Evolutionary conservation across 768 basidiomycete species (phyloP), one percentile per base, ranked within the genome.

Genomic region (Dictyophora rubrovolvata): DNA sequence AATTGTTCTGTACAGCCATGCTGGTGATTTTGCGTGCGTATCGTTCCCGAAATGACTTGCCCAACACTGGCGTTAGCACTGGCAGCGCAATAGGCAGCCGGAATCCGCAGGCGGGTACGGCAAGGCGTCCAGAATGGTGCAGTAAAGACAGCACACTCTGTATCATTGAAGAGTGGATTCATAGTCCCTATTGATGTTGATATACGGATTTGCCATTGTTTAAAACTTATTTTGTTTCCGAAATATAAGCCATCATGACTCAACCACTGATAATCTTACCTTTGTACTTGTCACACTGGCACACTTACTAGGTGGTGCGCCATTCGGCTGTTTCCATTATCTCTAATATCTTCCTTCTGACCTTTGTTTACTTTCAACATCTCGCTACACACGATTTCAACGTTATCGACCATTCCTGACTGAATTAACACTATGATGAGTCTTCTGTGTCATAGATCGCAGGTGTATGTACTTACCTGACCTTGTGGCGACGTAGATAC

Each of bases 111-210:
- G 63, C 33, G 9, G 33, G 21, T 34, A 20, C 14, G 14, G 23
- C 48, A 18, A 59, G 46, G 33, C 48, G 68, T 64, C 79, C 81
- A 35, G 76, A 77, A 62, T 79, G 81, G 1, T 88, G 87, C 69
- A 72, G 73, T 56, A 73, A 73, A 48, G 80, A 83, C 61, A 83
- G 82, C 60, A 72, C 75, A 36, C 83, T 86, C 63, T 89, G 87
- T 65, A 75, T 87, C 28, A 78, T 84, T 11, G 87, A 89, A 63
- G 86, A 87, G 68, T 87, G 79, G 76, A 77, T 73, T 16, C 82
- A 75, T 75, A 63, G 65, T 22, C 12, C 22, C 34, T 55, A 58
- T 23, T 56, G 17, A 36, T 52, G 17, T 49, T 1, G n/a, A 56
- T 36, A 28, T 8, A 16, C 54, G 11, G 54, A 21, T 5, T 11